These are phyloP conservation scores for Chlorella vulgaris DNA, from an alignment of 139 green algal genomes.

Conservation along the genomic window DNA sequence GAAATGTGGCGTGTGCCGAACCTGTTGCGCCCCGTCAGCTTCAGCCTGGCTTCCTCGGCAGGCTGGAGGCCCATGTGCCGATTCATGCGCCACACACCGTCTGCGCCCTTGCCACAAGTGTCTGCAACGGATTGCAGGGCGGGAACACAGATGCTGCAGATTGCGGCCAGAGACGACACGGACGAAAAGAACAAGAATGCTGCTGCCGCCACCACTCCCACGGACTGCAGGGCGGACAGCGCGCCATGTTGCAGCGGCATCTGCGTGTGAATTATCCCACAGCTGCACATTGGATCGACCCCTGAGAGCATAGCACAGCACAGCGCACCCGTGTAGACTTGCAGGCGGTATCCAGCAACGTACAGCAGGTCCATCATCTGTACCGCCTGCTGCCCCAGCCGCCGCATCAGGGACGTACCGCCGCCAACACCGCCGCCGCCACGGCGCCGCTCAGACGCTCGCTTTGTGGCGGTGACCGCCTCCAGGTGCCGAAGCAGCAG, in stretches of 20 bases:
- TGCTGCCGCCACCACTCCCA: no score
- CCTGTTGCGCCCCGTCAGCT: neutral
- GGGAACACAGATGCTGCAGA: neutral
- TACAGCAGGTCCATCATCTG: slow-evolving; percentile 9
- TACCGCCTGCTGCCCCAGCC: neutral
- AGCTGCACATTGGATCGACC: neutral
- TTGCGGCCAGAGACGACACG: neutral
- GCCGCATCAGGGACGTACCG: no score
- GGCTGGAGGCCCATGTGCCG: slow-evolving; percentile 2
- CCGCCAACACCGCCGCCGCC: no score
- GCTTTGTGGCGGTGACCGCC: neutral
- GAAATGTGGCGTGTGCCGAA: neutral
- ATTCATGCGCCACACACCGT: slow-evolving; percentile 29
- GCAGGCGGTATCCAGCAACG: neutral
- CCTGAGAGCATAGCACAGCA: neutral
- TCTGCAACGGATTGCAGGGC: neutral
- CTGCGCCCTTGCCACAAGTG: slow-evolving; percentile 1
- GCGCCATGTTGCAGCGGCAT: no score
- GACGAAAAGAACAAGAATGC: no score
- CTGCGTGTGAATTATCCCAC: neutral
- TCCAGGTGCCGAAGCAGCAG: slow-evolving; percentile 24
- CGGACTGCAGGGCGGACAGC: no score
- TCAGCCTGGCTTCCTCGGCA: neutral
- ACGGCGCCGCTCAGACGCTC: neutral
- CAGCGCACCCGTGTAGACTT: slow-evolving; percentile 10